Evolutionary conservation across 768 basidiomycete species (phyloP).

Genomic region (Boletus rufocinnamomeus): DNA sequence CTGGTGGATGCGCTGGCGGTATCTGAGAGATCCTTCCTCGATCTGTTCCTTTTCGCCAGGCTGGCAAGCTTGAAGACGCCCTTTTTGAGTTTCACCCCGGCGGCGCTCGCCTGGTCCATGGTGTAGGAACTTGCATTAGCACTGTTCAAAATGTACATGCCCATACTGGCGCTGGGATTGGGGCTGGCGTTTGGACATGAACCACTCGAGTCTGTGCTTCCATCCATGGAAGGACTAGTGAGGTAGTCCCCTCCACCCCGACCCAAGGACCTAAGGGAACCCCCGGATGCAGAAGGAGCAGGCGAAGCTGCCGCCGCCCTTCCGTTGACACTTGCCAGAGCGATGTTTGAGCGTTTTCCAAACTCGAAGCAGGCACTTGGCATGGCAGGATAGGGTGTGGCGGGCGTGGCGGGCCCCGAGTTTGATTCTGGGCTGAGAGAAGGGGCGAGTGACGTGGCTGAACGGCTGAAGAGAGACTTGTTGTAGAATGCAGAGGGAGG

Average conservation of each 20-base stretch:
- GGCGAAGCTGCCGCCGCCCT: conserved; percentile 17
- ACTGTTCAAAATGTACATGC: conserved; percentile 16
- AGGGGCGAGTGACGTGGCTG: conserved; percentile 46
- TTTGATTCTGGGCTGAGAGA: conserved; percentile 29
- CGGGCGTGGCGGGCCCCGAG: conserved; percentile 25
- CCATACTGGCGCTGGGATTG: conserved; percentile 3
- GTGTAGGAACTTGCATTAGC: conserved; percentile 22
- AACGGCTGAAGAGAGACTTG: conserved; percentile 42
- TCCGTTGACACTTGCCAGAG: background rate
- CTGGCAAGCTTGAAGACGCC: conserved; percentile 39
- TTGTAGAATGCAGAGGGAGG: conserved; percentile 23
- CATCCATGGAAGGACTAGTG: conserved; percentile 22
- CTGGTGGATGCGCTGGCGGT: conserved; percentile 16
- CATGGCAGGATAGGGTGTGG: conserved; percentile 13
- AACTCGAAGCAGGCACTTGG: conserved; percentile 3
- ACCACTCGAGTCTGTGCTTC: conserved; percentile 30
- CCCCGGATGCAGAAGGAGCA: conserved; percentile 20
- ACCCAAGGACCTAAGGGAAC: conserved; percentile 20
- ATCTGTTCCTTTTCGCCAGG: conserved; percentile 38
- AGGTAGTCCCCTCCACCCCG: conserved; percentile 15
- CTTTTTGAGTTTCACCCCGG: conserved; percentile 28
- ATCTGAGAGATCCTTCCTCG: conserved; percentile 31
- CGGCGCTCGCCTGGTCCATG: conserved; percentile 3
- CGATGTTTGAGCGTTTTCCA: conserved; percentile 2
- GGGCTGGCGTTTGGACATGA: conserved; percentile 17